A percentile compares a stretch with the other conserved stretches of the same genome.
phyloP scores from a whole-genome alignment of 148 eudicot genomes.

The Persicaria tinctoria region DNA sequence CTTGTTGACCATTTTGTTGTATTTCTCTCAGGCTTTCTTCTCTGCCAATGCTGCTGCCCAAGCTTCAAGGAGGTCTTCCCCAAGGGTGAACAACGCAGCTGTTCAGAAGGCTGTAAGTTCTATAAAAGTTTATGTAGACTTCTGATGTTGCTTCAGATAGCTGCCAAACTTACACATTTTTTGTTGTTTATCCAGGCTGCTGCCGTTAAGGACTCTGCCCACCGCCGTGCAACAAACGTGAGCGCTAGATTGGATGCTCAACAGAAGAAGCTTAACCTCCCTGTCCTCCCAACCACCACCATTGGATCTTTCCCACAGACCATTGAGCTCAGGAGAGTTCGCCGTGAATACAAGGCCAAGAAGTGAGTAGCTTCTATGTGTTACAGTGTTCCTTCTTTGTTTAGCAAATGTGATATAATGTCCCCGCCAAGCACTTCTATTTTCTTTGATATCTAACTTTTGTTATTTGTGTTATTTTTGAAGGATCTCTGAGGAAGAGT shows the following conservation, averaged over 20 bases:
- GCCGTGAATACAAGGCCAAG: constrained; percentile 91
- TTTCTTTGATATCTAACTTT: not conserved
- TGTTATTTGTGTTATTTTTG: constrained; percentile 4
- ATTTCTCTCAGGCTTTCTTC: constrained; percentile 63
- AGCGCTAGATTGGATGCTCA: constrained; percentile 87
- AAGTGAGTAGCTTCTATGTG: constrained; percentile 41
- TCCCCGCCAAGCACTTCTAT: not conserved
- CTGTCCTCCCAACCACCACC: constrained; percentile 89
- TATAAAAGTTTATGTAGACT: not conserved
- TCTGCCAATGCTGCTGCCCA: constrained; percentile 81
- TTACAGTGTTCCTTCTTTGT: not conserved
- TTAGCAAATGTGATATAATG: not conserved
- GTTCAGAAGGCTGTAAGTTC: constrained; percentile 94
- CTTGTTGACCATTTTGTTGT: not conserved
- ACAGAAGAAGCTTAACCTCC: constrained; percentile 96
- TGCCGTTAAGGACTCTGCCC: constrained; percentile 86
- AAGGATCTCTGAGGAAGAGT: constrained; percentile 80
- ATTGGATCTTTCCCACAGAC: constrained; percentile 99
- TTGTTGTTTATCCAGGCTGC: constrained; percentile 54
- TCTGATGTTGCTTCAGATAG: constrained; percentile 1
- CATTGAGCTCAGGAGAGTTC: constrained; percentile 80
- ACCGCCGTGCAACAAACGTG: constrained; percentile 89
- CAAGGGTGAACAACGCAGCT: constrained; percentile 78
- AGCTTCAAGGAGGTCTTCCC: constrained; percentile 84
- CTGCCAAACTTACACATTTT: not conserved